Base-by-base conservation (phyloP, 2,329 filamentous ascomycete species). In the Lasiodiplodia hormozganensis region DNA sequence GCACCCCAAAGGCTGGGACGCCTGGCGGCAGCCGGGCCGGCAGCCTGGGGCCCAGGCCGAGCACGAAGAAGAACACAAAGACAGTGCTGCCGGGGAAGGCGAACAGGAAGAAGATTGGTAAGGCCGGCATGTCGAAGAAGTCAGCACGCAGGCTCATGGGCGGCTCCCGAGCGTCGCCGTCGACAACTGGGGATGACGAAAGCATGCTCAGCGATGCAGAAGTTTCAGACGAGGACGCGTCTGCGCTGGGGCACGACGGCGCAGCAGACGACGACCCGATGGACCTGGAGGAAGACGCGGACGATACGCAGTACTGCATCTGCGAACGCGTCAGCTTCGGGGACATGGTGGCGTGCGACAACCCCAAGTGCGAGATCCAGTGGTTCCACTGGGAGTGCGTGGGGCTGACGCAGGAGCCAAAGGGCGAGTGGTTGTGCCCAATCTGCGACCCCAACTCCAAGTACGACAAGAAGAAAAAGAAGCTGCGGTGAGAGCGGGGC, bases 281-380 rank as follows among this genome's bases (percentile, higher is more conserved):
- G 18, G 85, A 88, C 25, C 89, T 90, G 38, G 90, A 93, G 62
- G 91, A 93, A 68, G 90, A 90, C 52, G 90, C 90, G 71, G 91
- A 94, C 79, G 90, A 91, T 76, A 92, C 82, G 69, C 84, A 93
- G 78, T 96, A 96, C 81, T 96, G 92, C 81, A 85, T 90, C 36
- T 96, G 92, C 79, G 90, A 94, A 77, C 91, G 91, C 74, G 90
- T 94, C 72, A 93, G 91, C 79, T 94, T 92, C 76, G 92, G 92
- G 70, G 91, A 95, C 76, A 96, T 96, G 92, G 92, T 96, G 71
- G 92, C 92, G 36, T 96, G 92, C 82, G 92, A 96, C 82, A 95
- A 95, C 78, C 89, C 91, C 69, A 86, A 90, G 72, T 96, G 92
- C 79, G 89, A 89, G 57, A 92, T 88, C 75, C 92, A 96, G 81